Base-by-base conservation (phyloP, 148 eudicot species). In the Nepenthes mirabilis region DNA sequence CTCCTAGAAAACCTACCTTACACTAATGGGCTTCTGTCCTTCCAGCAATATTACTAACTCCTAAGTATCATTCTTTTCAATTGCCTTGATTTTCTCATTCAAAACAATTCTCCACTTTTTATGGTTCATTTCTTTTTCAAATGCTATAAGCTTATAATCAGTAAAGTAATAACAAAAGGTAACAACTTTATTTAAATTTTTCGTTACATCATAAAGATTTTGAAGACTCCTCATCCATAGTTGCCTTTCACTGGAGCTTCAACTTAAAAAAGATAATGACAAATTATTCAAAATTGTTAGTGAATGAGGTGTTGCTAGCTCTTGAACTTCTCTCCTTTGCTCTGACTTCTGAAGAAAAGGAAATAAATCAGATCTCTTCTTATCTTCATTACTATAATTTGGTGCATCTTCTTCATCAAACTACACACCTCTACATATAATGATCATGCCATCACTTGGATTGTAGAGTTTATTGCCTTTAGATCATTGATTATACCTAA, bases 21-120 rank as follows among this genome's bases (percentile, higher is more conserved):
- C 53, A 50, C 53, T 11, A 11, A 50, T 50, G 53, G 11, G 6
- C 11, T 50, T 50, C 3, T 50, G 53, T 12, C 53, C 13, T n/a
- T 50, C 11, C 2, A 12, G 53, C 12, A 50, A 11, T 5, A 2
- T 5, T 10, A 50, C 12, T 50, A 50, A 12, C 14, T 50, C 11
- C 53, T 12, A 50, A n/a, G 53, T 50, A 10, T 50, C 53, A 50
- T 50, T 50, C 14, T 50, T 50, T n/a, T 50, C 53, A 50, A 50
- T 50, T 8, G 53, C 13, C 3, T n/a, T 50, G 13, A 50, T 50
- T 6, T 50, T n/a, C 6, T 50, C 53, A 50, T 50, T 11, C 53
- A 50, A 2, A 2, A n/a, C 53, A 2, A 6, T 50, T 50, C 11
- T 8, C 53, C 53, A 50, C 11, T 50, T 50, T 50, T 6, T 2